Evolutionary conservation across 2,329 filamentous ascomycete genomes (phyloP).

Genomic region (Arthrobotrys entomopaga): DNA sequence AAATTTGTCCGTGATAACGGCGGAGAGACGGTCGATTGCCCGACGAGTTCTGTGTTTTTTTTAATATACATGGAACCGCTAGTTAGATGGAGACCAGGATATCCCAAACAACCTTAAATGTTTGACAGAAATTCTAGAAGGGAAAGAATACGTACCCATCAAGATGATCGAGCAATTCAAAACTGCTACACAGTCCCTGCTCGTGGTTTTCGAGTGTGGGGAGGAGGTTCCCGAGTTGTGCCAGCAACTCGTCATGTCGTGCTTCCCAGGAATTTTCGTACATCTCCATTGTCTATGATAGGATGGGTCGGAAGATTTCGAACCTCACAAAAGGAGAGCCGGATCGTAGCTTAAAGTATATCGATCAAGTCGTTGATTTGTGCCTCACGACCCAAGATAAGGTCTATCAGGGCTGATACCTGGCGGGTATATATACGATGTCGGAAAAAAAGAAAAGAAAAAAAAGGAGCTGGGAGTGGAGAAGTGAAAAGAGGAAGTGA

Average conservation of each 20-base stretch:
- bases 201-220: constrained; percentile 40
- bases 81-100: constrained; percentile 2
- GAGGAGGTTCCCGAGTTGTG: constrained; percentile 51
- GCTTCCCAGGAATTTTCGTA: constrained; percentile 31
- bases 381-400: neutral
- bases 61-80: constrained; percentile 13
- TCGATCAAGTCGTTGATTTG: constrained; percentile 3
- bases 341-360: constrained; percentile 12
- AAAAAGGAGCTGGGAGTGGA: neutral
- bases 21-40: constrained; percentile 53
- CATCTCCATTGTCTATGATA: constrained; percentile 44
- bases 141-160: constrained; percentile 42
- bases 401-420: neutral
- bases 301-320: constrained; percentile 2
- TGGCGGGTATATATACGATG: neutral
- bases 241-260: constrained; percentile 50
- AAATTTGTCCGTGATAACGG: constrained; percentile 53
- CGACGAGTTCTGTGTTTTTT: constrained; percentile 40
- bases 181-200: constrained; percentile 39
- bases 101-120: neutral
- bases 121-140: constrained; percentile 8
- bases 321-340: constrained; percentile 17
- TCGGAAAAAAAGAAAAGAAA: constrained; percentile 7
- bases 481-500: neutral
- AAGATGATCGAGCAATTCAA: constrained; percentile 52